Evolutionary conservation across 2,329 filamentous ascomycete genomes (phyloP).

Genomic region (Xylaria hypoxylon): DNA sequence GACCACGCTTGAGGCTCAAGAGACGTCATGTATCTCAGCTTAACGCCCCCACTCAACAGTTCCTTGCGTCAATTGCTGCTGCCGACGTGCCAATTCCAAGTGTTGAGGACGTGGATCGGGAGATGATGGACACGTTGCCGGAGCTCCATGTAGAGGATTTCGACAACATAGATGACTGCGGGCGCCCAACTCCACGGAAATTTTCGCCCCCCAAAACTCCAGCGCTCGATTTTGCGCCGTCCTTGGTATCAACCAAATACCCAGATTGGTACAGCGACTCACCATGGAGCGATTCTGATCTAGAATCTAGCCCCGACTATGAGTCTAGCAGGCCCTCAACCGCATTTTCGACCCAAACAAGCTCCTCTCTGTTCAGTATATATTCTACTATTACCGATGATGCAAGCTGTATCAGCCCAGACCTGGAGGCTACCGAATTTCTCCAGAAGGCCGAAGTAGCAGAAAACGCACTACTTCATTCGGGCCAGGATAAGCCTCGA

Average conservation of each 20-base stretch:
- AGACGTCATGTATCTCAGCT: conserved; percentile 65
- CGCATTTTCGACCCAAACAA: conserved; percentile 69
- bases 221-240: conserved; percentile 59
- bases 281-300: conserved; percentile 62
- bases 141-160: conserved; percentile 52
- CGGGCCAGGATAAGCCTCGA: conserved; percentile 52
- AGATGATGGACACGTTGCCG: conserved; percentile 57
- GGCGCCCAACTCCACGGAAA: conserved; percentile 54
- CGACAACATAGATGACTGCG: conserved; percentile 49
- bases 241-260: conserved; percentile 60
- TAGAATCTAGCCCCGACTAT: conserved; percentile 68
- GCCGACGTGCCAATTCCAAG: conserved; percentile 74
- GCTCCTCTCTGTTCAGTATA: conserved; percentile 67
- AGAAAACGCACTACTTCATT: conserved; percentile 18
- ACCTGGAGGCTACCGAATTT: conserved; percentile 55
- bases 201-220: conserved; percentile 72
- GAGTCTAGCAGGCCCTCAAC: conserved; percentile 71
- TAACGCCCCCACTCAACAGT: conserved; percentile 71
- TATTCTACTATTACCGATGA: conserved; percentile 69
- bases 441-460: conserved; percentile 37
- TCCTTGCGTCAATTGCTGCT: conserved; percentile 74
- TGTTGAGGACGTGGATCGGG: conserved; percentile 66
- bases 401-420: conserved; percentile 64
- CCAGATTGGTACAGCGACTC: conserved; percentile 71
- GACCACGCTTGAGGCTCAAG: conserved; percentile 67